phyloP scores from a whole-genome alignment of 192 early-diverging fungal species.

The Coemansia sp. region DNA sequence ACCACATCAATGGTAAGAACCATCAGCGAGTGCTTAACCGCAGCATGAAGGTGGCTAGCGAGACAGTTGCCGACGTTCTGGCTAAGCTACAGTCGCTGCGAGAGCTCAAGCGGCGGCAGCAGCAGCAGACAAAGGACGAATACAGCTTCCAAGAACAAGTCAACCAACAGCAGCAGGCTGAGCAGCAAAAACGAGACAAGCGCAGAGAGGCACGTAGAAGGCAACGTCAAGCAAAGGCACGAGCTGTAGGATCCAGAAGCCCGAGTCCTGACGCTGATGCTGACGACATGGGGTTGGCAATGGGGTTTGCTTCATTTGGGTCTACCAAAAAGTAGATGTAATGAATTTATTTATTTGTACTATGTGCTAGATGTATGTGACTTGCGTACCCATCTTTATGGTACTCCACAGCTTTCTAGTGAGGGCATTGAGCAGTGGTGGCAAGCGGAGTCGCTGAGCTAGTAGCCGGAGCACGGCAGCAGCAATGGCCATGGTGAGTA shows the following conservation, averaged over 20 bases:
- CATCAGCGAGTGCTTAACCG: constrained; percentile 84
- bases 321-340: constrained; percentile 29
- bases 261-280: constrained; percentile 54
- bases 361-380: constrained; percentile 39
- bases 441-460: constrained; percentile 39
- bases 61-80: constrained; percentile 74
- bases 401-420: constrained; percentile 45
- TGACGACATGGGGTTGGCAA: constrained; percentile 71
- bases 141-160: constrained; percentile 67
- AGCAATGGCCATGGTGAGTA: constrained; percentile 44
- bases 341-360: background rate
- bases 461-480: constrained; percentile 44
- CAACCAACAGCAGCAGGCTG: constrained; percentile 62
- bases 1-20: constrained; percentile 89
- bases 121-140: constrained; percentile 22
- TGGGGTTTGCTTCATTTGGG: constrained; percentile 63
- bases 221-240: constrained; percentile 52
- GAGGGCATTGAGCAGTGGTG: constrained; percentile 29
- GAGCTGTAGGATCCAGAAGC: constrained; percentile 31
- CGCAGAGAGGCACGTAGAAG: constrained; percentile 54
- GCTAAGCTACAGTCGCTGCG: constrained; percentile 72
- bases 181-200: constrained; percentile 57
- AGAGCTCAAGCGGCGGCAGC: constrained; percentile 59
- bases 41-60: constrained; percentile 80
- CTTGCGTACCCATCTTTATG: constrained; percentile 49